Base-by-base conservation (phyloP, 106 monocot genomes). In the Dioscorea alata region DNA sequence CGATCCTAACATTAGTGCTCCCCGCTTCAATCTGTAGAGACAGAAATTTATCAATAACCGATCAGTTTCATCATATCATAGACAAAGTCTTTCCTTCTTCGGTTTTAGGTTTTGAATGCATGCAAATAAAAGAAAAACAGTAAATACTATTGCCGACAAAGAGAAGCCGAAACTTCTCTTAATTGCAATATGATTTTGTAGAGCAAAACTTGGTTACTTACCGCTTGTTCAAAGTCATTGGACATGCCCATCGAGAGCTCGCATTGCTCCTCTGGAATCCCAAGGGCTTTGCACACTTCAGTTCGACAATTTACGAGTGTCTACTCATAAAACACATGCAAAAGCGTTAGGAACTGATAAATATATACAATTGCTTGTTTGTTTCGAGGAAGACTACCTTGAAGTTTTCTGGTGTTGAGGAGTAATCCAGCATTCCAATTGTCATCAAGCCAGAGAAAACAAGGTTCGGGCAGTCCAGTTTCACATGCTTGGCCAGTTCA, bases 401-500 rank as follows among this genome's bases (percentile, higher is more conserved):
- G 71, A 95, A 95, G 80, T 95, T 95, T 82, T 95, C 95, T 25
- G 86, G 91, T 19, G 83, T 88, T 35, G 91, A 96, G 28, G 83
- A 52, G 74, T 96, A 88, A 32, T 96, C 88, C 1, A 28, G 63
- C 91, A 75, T 86, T 28, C 95, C 91, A 16, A 96, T 96, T 13
- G 95, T 96, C 95, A 96, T 96, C 24, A 96, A 65, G 23, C 91
- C 88, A 32, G 91, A 96, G 66, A 96, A 91, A 57, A 80, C 50
- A 17, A 95, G 86, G 63, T 91, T 82, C 21, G 88, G 91, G 63
- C 95, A 96, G 23, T 49, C 56, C 49, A 80, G 31, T 64, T 84
- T 91, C 33, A 96, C 84, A 70, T 96, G 95, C 75, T 84, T 91
- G 13, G 79, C 91, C 57, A 91, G 63, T 31, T 77, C 80, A 16